Conservation (phyloP, 2,329 filamentous ascomycete genomes). For the Epichloe sp. region DNA sequence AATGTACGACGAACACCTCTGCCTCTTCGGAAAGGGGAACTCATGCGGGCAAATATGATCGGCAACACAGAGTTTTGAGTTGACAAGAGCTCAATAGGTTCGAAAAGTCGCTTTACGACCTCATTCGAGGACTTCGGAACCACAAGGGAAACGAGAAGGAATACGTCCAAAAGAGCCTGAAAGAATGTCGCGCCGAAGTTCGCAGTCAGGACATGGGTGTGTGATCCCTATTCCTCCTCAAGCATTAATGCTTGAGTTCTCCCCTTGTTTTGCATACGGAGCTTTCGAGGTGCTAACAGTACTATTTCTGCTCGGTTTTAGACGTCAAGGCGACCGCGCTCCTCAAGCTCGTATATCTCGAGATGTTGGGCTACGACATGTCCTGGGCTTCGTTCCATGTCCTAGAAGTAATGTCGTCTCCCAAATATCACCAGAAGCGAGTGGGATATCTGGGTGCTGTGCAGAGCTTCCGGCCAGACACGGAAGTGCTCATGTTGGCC, state of each 20-base stretch:
- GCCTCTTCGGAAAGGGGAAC: background rate
- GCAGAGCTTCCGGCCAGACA: slow-evolving; percentile 90
- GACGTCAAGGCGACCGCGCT: slow-evolving; percentile 94
- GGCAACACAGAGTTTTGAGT: background rate
- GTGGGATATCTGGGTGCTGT: slow-evolving; percentile 91
- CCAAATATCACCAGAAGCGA: slow-evolving; percentile 88
- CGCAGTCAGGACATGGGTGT: slow-evolving; percentile 83
- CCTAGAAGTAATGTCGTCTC: slow-evolving; percentile 94
- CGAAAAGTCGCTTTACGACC: slow-evolving; percentile 97
- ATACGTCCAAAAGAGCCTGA: slow-evolving; percentile 85
- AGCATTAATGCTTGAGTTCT: background rate
- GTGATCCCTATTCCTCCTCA: slow-evolving; percentile 14
- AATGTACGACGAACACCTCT: background rate
- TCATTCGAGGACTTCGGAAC: slow-evolving; percentile 88
- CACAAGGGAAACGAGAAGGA: slow-evolving; percentile 92
- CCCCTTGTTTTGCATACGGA: background rate
- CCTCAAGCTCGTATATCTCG: slow-evolving; percentile 90
- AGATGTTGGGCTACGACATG: slow-evolving; percentile 99
- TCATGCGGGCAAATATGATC: background rate
- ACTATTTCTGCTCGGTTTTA: slow-evolving; percentile 16
- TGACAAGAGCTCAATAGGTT: slow-evolving; percentile 49
- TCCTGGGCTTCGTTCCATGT: slow-evolving; percentile 98
- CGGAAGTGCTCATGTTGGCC: slow-evolving; percentile 92
- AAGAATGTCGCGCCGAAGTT: slow-evolving; percentile 91
- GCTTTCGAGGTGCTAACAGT: background rate